Evolutionary conservation across 805 yeast genomes (phyloP), one percentile per base, ranked within the genome.

Genomic region (Kazachstania taianensis): DNA sequence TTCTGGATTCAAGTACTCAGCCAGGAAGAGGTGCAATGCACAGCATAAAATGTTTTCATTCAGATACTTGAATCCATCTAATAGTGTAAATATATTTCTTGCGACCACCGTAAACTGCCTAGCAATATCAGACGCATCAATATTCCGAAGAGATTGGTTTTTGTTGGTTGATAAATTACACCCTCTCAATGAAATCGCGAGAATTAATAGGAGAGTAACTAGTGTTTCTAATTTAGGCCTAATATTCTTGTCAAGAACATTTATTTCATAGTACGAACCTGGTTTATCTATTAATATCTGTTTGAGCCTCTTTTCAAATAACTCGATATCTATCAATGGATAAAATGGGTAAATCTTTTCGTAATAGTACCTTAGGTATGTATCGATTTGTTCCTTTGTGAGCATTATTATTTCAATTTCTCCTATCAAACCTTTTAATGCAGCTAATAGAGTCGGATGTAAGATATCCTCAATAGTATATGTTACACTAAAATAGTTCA

Each of bases 341-440:
- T 34, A 46, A 22, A 46, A 40, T 25, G 54, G 54, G 28, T 48
- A 50, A n/a, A 50, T 38, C 12, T 46, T 39, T 20, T 45, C 37
- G 28, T 48, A 48, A 26, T 48, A 50, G 3, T 32, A 33, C 16
- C 27, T 41, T n/a, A 50, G 28, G 15, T 40, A 32, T 3, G 22
- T 16, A 28, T 45, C 38, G 6, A 41, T 29, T 4, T 35, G 36
- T 10, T 30, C 24, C 29, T 38, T 42, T 26, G 43, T 41, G 10
- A 35, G 9, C 15, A 46, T 15, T n/a, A 42, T 32, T 3, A 34
- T 8, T 39, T 42, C 44, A 30, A 42, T 37, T 35, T 46, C 49
- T n/a, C 38, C 26, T 2, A 41, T 7, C 7, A 44, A 7, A 12
- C 36, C 38, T 7, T 37, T 33, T 29, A 44, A 20, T 13, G 38